Base-by-base conservation (phyloP, 2,329 filamentous ascomycete species). In the Calonectria fujianensis region DNA sequence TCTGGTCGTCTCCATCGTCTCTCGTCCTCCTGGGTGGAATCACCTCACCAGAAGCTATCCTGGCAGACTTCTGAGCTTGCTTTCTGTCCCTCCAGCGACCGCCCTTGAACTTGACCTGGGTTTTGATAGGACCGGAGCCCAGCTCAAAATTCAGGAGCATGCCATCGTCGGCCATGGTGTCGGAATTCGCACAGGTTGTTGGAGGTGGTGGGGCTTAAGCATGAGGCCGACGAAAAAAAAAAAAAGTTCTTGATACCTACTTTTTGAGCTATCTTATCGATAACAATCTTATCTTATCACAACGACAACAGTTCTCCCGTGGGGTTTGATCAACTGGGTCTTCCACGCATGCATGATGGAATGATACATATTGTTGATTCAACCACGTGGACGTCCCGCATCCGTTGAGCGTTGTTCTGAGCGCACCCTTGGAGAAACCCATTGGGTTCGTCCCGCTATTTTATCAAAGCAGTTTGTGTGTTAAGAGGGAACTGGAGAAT, bases 61-160 rank as follows among this genome's bases (percentile, higher is more conserved):
- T 82, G 50, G 83, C 84, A 27, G 82, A 82, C 74, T 82, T 83
- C 74, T 86, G 81, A 24, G 96, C 96, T 71, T 92, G 93, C 74
- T 96, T 90, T 76, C 97, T 91, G 83, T 98, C 96, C 82, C 94
- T 94, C 97, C 97, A 99, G 80, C 92, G 91, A n/a, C 97, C 97
- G 79, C 97, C 97, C 83, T 94, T 97, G 85, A 97, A 95, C 79
- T 89, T 92, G 75, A 90, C 87, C 69, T 90, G 87, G 8, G 90
- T 88, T 74, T 93, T 90, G 69, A 95, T 84, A 16, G 94, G 90
- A 24, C 88, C 90, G 75, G 95, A 92, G 35, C 91, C 90, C 72
- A 98, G 88, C 80, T 95, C 93, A 84, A 98, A 98, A 82, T 98
- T 98, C 83, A 98, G 89, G 72, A 98, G 91, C 92, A 99, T 94